Evolutionary conservation across 2,329 filamentous ascomycete species (phyloP), one percentile per base, ranked within the genome.

Genomic region (Geosmithia putterillii): DNA sequence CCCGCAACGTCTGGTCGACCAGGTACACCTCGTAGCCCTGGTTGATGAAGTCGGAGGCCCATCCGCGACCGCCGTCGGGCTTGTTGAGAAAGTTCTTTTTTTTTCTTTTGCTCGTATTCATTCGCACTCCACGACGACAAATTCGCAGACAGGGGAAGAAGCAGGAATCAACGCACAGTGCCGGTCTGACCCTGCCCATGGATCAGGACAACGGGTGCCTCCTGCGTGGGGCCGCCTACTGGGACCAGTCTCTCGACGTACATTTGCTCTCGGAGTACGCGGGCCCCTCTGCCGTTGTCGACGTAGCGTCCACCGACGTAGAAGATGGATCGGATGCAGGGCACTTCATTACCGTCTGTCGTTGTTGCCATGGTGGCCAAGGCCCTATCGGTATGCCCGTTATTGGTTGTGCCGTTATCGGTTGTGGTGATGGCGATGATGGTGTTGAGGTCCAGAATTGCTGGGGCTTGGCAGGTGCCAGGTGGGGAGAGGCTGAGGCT

Each of bases 161-260:
- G 35, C 25, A 18, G 10, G 23, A 23, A n/a, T 35, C 6, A 9
- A 40, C 45, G 15, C 38, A 46, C 45, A 7, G 43, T 47, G 15
- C 40, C 45, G n/a, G 45, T 45, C 38, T 47, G 45, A 6, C 19
- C 43, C 28, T 44, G 41, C 20, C 45, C 45, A 28, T 47, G 45
- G 18, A 47, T 47, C 40, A 47, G n/a, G 10, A 45, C 23, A 18
- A 45, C 25, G 12, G 45, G 45, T 17, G 45, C 22, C 17, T 41
- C 28, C 25, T 44, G 18, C 3, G n/a, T 39, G 3, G 28, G 4
- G 8, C 35, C 36, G 9, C 23, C 36, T 60, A 51, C 46, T 14
- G 69, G 67, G 7, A 51, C 48, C 15, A 74, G 58, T 44, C 60
- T 61, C 57, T 76, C 73, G 22, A 74, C 69, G 48, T 76, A 75